Percentiles rank a stretch among this genome's conserved stretches.
These are phyloP conservation scores for Prunus armeniaca DNA, from an alignment of 306 rosid genomes.

Conservation along the genomic window DNA sequence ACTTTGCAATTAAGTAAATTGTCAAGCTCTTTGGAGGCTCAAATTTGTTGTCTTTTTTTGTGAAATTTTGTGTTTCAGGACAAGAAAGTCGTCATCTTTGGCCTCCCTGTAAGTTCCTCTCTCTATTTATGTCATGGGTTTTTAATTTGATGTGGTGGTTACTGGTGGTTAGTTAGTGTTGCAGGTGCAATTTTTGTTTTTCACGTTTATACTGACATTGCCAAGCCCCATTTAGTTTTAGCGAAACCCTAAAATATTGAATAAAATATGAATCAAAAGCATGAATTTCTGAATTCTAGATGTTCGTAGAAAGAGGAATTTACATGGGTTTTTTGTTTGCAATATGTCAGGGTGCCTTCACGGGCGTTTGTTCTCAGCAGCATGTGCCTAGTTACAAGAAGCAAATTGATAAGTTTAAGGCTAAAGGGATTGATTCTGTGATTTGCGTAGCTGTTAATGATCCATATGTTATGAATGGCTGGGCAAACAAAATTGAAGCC, in stretches of 20 bases:
- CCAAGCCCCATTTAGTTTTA: neutral
- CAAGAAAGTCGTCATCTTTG: conserved; percentile 85
- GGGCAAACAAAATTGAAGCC: conserved; percentile 89
- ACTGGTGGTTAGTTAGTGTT: neutral
- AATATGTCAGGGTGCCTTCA: conserved; percentile 78
- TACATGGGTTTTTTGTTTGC: neutral
- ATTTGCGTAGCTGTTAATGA: conserved; percentile 88
- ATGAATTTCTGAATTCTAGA: neutral
- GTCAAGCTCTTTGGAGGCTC: neutral
- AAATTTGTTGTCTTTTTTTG: neutral
- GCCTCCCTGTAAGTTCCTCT: conserved; percentile 78
- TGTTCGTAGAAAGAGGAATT: neutral
- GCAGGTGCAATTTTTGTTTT: neutral
- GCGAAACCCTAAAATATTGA: neutral
- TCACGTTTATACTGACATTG: neutral
- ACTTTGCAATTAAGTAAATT: neutral
- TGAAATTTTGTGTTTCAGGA: conserved; percentile 43
- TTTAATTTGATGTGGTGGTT: no score
- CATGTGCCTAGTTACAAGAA: conserved; percentile 90
- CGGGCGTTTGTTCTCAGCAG: conserved; percentile 87
- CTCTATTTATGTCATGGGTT: no score
- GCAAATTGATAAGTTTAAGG: conserved; percentile 69
- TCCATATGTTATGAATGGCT: conserved; percentile 69
- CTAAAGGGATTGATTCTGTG: conserved; percentile 73
- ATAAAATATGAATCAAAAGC: neutral